Percentiles rank a stretch among this genome's conserved stretches.
These are phyloP conservation scores for Phlyctochytrium bullatum DNA, from an alignment of 192 early-diverging fungal species.

Conservation along the genomic window DNA sequence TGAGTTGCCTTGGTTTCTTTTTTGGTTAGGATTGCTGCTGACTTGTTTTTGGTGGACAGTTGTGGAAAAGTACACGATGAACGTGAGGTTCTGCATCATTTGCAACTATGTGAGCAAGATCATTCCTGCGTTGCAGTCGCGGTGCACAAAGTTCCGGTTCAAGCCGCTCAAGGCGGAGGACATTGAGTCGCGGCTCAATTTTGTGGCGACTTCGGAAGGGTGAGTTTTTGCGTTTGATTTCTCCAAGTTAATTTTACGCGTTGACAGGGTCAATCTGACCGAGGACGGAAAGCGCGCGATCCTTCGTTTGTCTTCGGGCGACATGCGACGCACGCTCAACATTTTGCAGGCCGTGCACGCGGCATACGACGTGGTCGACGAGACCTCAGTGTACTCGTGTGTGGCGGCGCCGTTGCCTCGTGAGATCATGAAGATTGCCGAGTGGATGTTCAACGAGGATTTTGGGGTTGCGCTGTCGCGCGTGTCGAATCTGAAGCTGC, in stretches of 20 bases:
- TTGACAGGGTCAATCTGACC: constrained; percentile 70
- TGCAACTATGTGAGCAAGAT: constrained; percentile 99
- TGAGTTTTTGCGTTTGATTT: not conserved
- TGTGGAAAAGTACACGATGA: constrained; percentile 97
- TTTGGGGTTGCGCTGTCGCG: constrained; percentile 67
- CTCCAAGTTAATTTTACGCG: not conserved
- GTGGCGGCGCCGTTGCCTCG: constrained; percentile 86
- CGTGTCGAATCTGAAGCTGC: constrained; percentile 64
- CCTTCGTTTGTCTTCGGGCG: constrained; percentile 82
- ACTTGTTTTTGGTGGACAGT: constrained; percentile 48
- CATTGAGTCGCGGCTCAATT: constrained; percentile 69
- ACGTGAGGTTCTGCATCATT: constrained; percentile 98
- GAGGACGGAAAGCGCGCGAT: constrained; percentile 78
- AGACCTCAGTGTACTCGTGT: constrained; percentile 84
- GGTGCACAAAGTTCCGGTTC: constrained; percentile 98
- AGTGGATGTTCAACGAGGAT: constrained; percentile 83
- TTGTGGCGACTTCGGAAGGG: constrained; percentile 34
- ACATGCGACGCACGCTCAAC: constrained; percentile 96
- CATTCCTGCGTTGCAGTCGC: constrained; percentile 94
- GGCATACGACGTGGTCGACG: constrained; percentile 72
- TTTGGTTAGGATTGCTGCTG: not conserved
- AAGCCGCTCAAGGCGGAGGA: constrained; percentile 77
- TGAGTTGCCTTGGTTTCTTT: constrained; percentile 27
- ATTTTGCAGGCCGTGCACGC: constrained; percentile 90
- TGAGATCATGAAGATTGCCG: constrained; percentile 71